Base-by-base conservation (phyloP, 2,329 filamentous ascomycete genomes). In the Exophiala mesophila region DNA sequence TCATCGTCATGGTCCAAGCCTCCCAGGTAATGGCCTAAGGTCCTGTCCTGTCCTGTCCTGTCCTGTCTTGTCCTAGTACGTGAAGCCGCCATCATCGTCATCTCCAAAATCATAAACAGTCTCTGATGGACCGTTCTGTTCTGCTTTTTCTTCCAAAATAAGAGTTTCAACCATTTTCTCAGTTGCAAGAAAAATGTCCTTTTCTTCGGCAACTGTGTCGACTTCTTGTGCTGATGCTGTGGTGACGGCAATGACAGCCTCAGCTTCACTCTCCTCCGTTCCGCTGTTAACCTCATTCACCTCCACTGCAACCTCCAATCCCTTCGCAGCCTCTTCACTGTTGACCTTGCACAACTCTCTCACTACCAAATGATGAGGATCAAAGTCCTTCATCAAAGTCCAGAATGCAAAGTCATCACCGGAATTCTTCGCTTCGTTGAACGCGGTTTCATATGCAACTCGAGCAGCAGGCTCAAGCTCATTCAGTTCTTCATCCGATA, bases 1-100 rank as follows among this genome's bases (percentile, higher is more conserved):
- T n/a, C n/a, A n/a, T n/a, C n/a, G n/a, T n/a, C n/a, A n/a, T n/a
- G n/a, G n/a, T n/a, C n/a, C n/a, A n/a, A n/a, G n/a, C n/a, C n/a
- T n/a, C n/a, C n/a, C n/a, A n/a, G n/a, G n/a, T n/a, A n/a, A n/a
- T n/a, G n/a, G n/a, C n/a, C n/a, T n/a, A n/a, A n/a, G n/a, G n/a
- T n/a, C n/a, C n/a, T n/a, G n/a, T n/a, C n/a, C n/a, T n/a, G n/a
- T n/a, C n/a, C n/a, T n/a, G n/a, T n/a, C n/a, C n/a, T n/a, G n/a
- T n/a, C n/a, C n/a, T n/a, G n/a, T n/a, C n/a, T n/a, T n/a, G n/a
- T n/a, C n/a, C 12, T 19, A 47, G 20, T 35, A 45, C 16, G 36
- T 41, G 21, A 39, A 46, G 32, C 46, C 35, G 16, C 43, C 40
- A 6, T 52, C 49, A 15, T 49, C 40, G 10, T 45, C 43, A 8